A percentile compares a stretch with the other conserved stretches of the same genome.
phyloP scores from a whole-genome alignment of 331 rosid species.

The Erythrophleum ivorense region DNA sequence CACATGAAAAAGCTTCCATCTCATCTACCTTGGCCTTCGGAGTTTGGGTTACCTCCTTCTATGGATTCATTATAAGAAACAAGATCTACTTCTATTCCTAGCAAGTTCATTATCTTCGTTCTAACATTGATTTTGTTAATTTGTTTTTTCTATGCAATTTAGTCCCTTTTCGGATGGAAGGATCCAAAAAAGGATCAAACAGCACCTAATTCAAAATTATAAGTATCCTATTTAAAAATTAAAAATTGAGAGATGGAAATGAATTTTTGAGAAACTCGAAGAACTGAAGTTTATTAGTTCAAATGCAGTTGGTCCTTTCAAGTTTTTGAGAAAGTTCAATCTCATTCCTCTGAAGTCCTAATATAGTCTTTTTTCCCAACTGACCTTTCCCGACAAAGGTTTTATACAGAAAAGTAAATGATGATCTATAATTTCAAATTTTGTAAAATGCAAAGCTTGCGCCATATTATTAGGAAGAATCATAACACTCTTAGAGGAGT shows the following conservation, averaged over 20 bases:
- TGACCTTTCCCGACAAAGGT: neutral
- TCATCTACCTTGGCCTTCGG: neutral
- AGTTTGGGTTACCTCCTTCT: neutral
- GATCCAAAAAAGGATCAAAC: conserved; percentile 7
- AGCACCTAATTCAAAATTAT: conserved; percentile 10
- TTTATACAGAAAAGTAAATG: neutral
- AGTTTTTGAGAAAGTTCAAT: neutral
- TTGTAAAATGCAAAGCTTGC: conserved; percentile 5
- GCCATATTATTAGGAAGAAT: conserved; percentile 12
- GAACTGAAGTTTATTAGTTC: neutral
- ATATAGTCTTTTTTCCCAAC: neutral
- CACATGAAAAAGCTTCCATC: conserved; percentile 5
- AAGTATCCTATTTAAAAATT: conserved; percentile 1
- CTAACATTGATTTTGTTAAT: conserved; percentile 20
- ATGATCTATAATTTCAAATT: neutral
- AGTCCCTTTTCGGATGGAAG: conserved; percentile 4
- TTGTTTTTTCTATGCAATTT: conserved; percentile 6
- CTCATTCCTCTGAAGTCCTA: neutral
- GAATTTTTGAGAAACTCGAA: conserved; percentile 2
- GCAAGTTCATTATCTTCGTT: neutral
- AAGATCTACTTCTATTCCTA: conserved; percentile 1
- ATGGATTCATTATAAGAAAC: conserved; percentile 15
- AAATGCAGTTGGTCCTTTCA: neutral
- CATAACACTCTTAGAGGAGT: neutral
- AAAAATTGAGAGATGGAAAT: neutral